Conservation (phyloP, 371 early-diverging fungal genomes). For the Entomophthora muscae region DNA sequence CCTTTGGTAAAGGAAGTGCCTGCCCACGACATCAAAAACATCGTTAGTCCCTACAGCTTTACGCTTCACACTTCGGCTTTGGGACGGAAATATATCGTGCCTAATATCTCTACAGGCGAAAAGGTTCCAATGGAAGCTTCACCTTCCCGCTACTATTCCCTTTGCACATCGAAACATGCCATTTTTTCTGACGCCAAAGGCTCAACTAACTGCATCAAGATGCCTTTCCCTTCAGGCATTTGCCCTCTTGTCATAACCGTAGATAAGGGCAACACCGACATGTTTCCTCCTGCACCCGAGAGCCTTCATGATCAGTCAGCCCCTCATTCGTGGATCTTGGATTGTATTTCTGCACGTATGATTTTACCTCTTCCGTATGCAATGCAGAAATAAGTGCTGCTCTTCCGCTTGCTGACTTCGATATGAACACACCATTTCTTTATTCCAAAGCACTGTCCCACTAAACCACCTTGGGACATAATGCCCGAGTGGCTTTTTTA, state of each 20-base stretch:
- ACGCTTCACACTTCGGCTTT: neutral
- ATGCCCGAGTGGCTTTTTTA: no score
- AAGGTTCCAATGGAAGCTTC: neutral
- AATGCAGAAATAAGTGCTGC: no score
- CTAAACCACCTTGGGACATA: no score
- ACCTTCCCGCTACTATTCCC: neutral
- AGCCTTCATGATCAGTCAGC: neutral
- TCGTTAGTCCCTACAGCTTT: neutral
- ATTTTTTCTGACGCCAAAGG: neutral
- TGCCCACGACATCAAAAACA: neutral
- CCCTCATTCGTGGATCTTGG: neutral
- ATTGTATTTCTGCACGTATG: neutral
- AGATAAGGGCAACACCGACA: neutral
- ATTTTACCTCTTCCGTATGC: neutral
- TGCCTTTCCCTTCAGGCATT: neutral
- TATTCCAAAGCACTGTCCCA: no score
- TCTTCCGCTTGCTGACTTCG: no score
- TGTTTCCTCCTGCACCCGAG: neutral
- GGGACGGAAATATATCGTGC: neutral
- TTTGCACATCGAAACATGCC: neutral
- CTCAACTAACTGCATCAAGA: neutral
- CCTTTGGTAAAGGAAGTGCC: neutral
- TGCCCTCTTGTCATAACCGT: neutral
- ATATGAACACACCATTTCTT: no score
- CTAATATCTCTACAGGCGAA: neutral